phyloP scores from a whole-genome alignment of 108 stramenopile species.

The Conticribra weissflogii region DNA sequence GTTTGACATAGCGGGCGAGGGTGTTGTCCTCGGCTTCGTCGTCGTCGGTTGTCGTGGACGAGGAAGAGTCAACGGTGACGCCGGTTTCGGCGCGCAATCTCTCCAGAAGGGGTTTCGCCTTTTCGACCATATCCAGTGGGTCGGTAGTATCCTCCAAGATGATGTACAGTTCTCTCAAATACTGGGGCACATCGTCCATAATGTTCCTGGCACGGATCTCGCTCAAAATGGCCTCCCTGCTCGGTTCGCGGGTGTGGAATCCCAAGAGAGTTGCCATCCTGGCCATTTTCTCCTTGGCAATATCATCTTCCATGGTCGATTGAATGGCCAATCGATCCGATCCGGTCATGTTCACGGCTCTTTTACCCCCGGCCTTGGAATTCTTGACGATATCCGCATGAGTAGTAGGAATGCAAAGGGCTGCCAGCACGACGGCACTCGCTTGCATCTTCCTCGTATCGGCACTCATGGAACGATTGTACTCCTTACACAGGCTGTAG shows the following conservation, averaged over 20 bases:
- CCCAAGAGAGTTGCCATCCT: conserved; percentile 95
- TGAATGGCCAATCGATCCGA: conserved; percentile 46
- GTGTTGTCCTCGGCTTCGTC: conserved; percentile 57
- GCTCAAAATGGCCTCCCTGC: conserved; percentile 83
- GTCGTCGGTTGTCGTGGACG: conserved; percentile 12
- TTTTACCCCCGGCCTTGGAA: conserved; percentile 1
- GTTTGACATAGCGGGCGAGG: conserved; percentile 67
- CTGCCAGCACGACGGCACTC: conserved; percentile 88
- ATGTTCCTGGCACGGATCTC: conserved; percentile 76
- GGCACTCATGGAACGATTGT: conserved; percentile 86
- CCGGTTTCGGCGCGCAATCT: conserved; percentile 57
- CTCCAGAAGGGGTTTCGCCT: conserved; percentile 74
- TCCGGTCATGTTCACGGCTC: not conserved
- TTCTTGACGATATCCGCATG: conserved; percentile 20
- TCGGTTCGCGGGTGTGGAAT: conserved; percentile 90
- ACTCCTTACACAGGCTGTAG: conserved; percentile 89
- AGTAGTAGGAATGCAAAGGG: conserved; percentile 85
- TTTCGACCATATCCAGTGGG: conserved; percentile 79
- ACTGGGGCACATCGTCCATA: conserved; percentile 77
- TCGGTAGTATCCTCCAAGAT: conserved; percentile 82
- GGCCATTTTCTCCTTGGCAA: conserved; percentile 92
- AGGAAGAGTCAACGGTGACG: conserved; percentile 9
- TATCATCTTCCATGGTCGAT: conserved; percentile 76
- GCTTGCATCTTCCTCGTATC: conserved; percentile 82
- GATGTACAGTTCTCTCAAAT: conserved; percentile 76